Base-by-base conservation (phyloP, 202 grass and related monocot genomes). In the Schoenoplectus triqueter region DNA sequence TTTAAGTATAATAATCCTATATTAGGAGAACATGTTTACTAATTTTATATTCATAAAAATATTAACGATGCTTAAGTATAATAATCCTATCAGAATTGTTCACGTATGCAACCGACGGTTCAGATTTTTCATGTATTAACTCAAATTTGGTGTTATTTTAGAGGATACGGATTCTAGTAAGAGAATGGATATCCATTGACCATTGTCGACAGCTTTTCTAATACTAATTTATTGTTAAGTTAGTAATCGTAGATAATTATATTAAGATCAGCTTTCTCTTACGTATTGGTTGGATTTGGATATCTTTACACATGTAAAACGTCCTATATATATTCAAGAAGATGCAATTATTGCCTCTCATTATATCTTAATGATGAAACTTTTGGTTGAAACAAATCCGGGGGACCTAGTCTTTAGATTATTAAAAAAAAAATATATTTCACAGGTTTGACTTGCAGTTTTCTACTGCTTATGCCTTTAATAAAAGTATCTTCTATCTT, bases 341-440 rank as follows among this genome's bases (percentile, higher is more conserved):
- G 42, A 47, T 80, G 14, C 57, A 63, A 80, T 80, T 64, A 80
- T 80, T 80, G 60, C 54, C 10, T 14, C 61, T 44, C 18, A 68
- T 82, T 82, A 68, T 82, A 50, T 82, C 3, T 67, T 82, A 67
- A 82, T 82, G 61, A 82, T 82, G 41, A 82, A 66, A 82, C 80
- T 82, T 82, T 82, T 66, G 42, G 80, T 82, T 82, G 80, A 82
- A 82, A 66, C 41, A 66, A 67, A 50, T 21, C 41, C 19, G 5
- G 41, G 31, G 62, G 80, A 82, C 80, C 56, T 82, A 66, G 61
- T 82, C 18, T 40, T 82, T 68, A 82, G 45, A 75, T 22, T 50
- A 20, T 21, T 48, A 82, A n/a, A n/a, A n/a, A n/a, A n/a, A n/a
- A n/a, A n/a, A n/a, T n/a, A n/a, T n/a, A 31, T 50, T 82, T 68